phyloP scores from a whole-genome alignment of 305 asterid genomes.

The Fraxinus baroniana region DNA sequence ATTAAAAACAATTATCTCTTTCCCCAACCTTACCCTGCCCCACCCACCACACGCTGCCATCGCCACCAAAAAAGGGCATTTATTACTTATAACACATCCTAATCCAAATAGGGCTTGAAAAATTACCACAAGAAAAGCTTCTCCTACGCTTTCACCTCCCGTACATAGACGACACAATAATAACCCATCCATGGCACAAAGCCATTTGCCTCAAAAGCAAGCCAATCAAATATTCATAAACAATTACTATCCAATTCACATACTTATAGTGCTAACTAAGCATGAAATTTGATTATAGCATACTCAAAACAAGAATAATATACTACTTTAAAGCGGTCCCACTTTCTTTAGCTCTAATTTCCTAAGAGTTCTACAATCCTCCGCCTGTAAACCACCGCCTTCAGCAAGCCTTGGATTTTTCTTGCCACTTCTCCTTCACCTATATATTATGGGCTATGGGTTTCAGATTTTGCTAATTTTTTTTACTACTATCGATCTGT shows the following conservation, averaged over 20 bases:
- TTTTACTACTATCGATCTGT: background rate
- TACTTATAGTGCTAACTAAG: background rate
- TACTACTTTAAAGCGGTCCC: background rate
- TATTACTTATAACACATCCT: background rate
- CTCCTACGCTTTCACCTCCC: conserved; percentile 28
- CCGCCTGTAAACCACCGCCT: background rate
- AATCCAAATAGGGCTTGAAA: background rate
- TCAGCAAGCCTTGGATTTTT: background rate
- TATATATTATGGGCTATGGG: background rate
- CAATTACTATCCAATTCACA: background rate
- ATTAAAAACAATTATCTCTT: background rate
- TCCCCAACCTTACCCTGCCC: background rate
- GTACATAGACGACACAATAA: conserved; percentile 22
- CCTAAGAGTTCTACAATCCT: background rate
- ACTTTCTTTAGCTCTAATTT: background rate
- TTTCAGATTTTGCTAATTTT: background rate
- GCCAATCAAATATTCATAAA: conserved; percentile 22
- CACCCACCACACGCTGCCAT: background rate
- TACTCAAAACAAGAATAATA: background rate
- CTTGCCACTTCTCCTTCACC: background rate
- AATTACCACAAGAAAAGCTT: background rate
- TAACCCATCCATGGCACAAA: conserved; percentile 49
- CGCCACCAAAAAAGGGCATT: background rate
- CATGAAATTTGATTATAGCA: background rate
- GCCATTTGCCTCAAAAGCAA: conserved; percentile 59